phyloP scores from a whole-genome alignment of 73 alveolate genomes.

The Stentor roeselii region DNA sequence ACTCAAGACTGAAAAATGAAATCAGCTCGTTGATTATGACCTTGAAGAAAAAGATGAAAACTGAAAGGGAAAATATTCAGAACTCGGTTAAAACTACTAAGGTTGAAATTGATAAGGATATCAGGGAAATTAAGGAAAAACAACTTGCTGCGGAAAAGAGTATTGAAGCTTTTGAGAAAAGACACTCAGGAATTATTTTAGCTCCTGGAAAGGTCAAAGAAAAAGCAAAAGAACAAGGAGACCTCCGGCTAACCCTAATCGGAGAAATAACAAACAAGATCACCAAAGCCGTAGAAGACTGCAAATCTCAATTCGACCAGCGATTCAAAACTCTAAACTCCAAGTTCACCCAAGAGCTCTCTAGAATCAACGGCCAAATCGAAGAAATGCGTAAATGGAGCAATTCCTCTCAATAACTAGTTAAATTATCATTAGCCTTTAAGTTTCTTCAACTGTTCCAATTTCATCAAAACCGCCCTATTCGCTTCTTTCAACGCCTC shows the following conservation, averaged over 20 bases:
- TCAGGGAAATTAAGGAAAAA: conserved; percentile 15
- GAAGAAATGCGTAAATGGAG: conserved; percentile 26
- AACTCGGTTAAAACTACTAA: neutral
- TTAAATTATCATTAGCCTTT: neutral
- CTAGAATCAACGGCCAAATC: neutral
- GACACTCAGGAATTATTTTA: conserved; percentile 17
- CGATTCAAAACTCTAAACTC: neutral
- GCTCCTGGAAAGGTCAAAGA: conserved; percentile 7
- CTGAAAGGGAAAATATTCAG: neutral
- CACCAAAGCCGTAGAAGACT: conserved; percentile 7
- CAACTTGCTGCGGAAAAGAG: neutral
- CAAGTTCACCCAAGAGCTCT: conserved; percentile 5
- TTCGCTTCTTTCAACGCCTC: neutral
- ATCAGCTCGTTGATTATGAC: neutral
- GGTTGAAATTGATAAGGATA: neutral
- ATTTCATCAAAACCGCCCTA: neutral
- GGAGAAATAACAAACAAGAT: conserved; percentile 14
- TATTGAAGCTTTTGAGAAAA: conserved; percentile 21
- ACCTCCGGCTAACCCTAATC: neutral
- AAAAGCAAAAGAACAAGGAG: conserved; percentile 5
- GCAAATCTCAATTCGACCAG: conserved; percentile 16
- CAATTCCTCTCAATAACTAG: no score
- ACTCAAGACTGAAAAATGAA: neutral
- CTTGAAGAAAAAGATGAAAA: neutral
- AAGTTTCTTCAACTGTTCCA: conserved; percentile 1